Base-by-base conservation (phyloP, 768 basidiomycete genomes). In the Boletus patriciae region DNA sequence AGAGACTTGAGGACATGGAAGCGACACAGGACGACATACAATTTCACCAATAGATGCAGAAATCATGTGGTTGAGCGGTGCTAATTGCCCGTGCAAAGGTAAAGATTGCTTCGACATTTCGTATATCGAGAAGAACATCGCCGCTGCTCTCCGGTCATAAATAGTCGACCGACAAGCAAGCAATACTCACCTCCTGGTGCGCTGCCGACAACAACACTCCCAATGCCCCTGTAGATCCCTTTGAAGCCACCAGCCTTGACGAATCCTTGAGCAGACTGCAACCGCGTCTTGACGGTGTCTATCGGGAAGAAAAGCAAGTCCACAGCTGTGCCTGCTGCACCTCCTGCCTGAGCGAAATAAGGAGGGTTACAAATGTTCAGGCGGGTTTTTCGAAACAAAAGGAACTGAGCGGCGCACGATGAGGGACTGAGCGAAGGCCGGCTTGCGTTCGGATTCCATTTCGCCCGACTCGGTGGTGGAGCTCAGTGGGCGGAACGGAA, bases 231-330 rank as follows among this genome's bases (percentile, higher is more conserved):
- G 75, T 99, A 99, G 7, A 98, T 82, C 10, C 93, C 94, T 49
- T 74, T 83, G 72, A 98, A 91, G 0, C 94, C 97, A 16, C 96
- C 96, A 3, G 93, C 87, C 29, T 77, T 76, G 44, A 83, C 69
- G 71, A 99, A 98, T 18, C 96, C 97, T 66, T 91, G 86, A 3
- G 85, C 70, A 7, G 94, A 89, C 66, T 99, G 96, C 34, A 97
- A 80, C 46, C 96, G 87, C 38, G 97, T 98, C 75, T 99, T 99
- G 70, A 98, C 74, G 1, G 96, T 97, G 75, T 99, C 96, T 55
- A 99, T 85, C 2, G 96, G 96, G 72, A 94, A 99, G 77, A 99
- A 95, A 21, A 97, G 81, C 44, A 98, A 81, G 74, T 99, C 96
- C 18, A 98, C 96, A 3, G 93, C 81, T 9, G 92, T 89, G 27